phyloP scores from a whole-genome alignment of 2,329 filamentous ascomycete species.

The Cercospora nicotianae region DNA sequence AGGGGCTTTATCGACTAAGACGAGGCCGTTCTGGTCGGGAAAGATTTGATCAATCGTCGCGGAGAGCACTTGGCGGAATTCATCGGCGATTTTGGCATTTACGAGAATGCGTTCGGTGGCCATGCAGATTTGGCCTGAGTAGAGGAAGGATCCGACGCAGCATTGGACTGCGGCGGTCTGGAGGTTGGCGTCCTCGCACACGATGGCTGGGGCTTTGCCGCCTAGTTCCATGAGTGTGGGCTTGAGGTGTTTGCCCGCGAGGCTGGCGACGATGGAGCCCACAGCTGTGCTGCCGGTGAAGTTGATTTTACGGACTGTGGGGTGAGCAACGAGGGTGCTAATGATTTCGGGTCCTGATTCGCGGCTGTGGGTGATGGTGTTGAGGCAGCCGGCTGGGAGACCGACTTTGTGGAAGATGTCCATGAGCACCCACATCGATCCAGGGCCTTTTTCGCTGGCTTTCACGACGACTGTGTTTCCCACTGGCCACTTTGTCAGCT shows the following conservation, averaged over 20 bases:
- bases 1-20: conserved; percentile 47
- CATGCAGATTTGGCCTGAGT: conserved; percentile 74
- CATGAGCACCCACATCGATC: conserved; percentile 57
- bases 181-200: conserved; percentile 75
- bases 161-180: conserved; percentile 67
- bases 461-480: conserved; percentile 75
- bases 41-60: conserved; percentile 50
- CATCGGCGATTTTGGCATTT: conserved; percentile 55
- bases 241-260: conserved; percentile 72
- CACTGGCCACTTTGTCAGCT: conserved; percentile 38
- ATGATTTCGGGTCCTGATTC: conserved; percentile 66
- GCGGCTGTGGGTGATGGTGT: conserved; percentile 62
- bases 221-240: conserved; percentile 77
- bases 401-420: conserved; percentile 69
- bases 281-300: conserved; percentile 74
- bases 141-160: conserved; percentile 67
- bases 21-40: conserved; percentile 42
- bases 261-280: conserved; percentile 66
- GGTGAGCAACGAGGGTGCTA: conserved; percentile 63
- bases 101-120: conserved; percentile 9
- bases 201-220: conserved; percentile 74
- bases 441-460: conserved; percentile 65
- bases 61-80: conserved; percentile 55
- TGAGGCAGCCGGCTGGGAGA: conserved; percentile 70
- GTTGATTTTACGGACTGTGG: conserved; percentile 68